phyloP scores from a whole-genome alignment of 208 protist species.

The Wallacemonas collosoma region DNA sequence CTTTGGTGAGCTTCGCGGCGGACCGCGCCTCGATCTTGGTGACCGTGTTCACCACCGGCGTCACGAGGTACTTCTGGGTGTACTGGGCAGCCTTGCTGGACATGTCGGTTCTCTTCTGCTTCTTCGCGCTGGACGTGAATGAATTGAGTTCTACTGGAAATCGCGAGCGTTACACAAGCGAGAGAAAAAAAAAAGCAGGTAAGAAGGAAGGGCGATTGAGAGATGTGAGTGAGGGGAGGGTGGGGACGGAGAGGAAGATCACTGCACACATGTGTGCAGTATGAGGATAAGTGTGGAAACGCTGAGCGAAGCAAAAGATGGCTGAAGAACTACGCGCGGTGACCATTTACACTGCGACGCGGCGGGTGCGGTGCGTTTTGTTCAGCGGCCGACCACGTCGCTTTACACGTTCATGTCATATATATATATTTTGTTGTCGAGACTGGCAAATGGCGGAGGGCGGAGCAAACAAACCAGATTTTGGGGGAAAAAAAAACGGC shows the following conservation, averaged over 20 bases:
- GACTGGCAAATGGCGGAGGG: too few relatives aligned
- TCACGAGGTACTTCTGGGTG: slow-evolving; percentile 40
- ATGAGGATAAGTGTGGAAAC: not conserved
- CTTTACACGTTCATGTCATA: too few relatives aligned
- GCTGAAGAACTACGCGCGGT: not conserved
- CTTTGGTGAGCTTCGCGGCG: slow-evolving; percentile 40
- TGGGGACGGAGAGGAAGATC: not conserved
- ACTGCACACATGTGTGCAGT: not conserved
- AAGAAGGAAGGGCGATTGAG: not conserved
- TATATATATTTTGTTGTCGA: too few relatives aligned
- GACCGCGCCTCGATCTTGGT: slow-evolving; percentile 71
- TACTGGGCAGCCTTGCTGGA: slow-evolving; percentile 12
- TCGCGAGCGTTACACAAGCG: not conserved
- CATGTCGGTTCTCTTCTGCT: not conserved
- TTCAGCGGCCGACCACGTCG: too few relatives aligned
- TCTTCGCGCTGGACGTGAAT: not conserved
- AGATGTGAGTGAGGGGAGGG: not conserved
- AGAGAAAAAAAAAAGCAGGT: not conserved
- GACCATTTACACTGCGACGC: too few relatives aligned
- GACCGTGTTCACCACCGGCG: slow-evolving; percentile 54
- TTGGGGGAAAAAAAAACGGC: not conserved
- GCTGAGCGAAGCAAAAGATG: not conserved
- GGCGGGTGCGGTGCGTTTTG: too few relatives aligned
- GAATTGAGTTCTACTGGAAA: not conserved
- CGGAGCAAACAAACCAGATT: too few relatives aligned